A percentile compares a stretch with the other conserved stretches of the same genome.
Evolutionary conservation across 495 filamentous ascomycete genomes (phyloP).

Genomic region (Penicillium macrosclerotiorum): DNA sequence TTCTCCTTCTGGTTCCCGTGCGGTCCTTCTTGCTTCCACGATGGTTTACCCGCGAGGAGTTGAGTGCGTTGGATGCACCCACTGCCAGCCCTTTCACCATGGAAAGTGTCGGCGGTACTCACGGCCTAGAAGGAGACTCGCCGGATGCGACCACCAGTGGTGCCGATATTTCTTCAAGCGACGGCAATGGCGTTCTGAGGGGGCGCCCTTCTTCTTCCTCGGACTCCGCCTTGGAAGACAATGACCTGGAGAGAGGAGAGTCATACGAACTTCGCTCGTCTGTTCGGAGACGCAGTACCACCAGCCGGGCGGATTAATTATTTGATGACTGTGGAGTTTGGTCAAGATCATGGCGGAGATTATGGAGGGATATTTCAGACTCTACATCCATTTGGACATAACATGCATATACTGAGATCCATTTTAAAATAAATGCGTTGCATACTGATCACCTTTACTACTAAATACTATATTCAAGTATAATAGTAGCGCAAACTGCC

Average conservation of each 20-base stretch:
- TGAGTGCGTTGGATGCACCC: constrained; percentile 70
- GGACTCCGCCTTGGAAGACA: constrained; percentile 30
- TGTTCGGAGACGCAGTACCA: constrained; percentile 29
- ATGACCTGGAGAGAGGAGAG: constrained; percentile 42
- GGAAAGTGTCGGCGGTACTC: constrained; percentile 75
- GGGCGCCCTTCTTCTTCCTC: constrained; percentile 17
- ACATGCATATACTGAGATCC: too few species aligned
- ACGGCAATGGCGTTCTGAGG: constrained; percentile 17
- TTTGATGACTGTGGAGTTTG: background rate
- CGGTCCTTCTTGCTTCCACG: constrained; percentile 70
- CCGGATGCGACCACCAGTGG: constrained; percentile 9
- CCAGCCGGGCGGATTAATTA: constrained; percentile 21
- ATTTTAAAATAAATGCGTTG: too few species aligned
- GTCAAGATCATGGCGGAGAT: background rate
- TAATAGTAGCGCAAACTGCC: too few species aligned
- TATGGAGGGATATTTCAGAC: background rate
- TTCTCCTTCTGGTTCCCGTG: constrained; percentile 75
- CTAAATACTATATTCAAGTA: too few species aligned
- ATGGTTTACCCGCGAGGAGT: constrained; percentile 66
- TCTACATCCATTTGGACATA: too few species aligned
- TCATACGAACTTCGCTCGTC: constrained; percentile 31
- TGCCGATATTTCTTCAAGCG: constrained; percentile 1
- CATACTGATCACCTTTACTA: too few species aligned
- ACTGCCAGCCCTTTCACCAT: constrained; percentile 84
- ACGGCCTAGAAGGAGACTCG: constrained; percentile 44